Evolutionary conservation across 140 eudicot species (phyloP).

Genomic region (Ambrosia hybrid): DNA sequence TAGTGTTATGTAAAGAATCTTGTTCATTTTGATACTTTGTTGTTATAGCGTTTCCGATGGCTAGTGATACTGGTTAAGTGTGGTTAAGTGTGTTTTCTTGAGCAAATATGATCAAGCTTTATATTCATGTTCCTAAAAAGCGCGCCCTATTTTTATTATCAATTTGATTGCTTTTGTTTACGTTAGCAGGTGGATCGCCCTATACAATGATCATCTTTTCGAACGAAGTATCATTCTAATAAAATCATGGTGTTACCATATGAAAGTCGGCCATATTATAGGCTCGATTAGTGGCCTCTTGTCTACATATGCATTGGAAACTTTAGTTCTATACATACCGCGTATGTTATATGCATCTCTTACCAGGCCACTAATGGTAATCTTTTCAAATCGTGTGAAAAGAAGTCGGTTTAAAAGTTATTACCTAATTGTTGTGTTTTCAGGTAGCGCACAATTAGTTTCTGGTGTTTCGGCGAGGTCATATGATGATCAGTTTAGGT

Average conservation of each 20-base stretch:
- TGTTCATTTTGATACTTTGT: neutral
- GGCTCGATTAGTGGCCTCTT: conserved; percentile 56
- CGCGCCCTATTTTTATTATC: neutral
- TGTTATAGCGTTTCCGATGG: conserved; percentile 30
- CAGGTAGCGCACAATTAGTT: no score
- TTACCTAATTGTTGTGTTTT: neutral
- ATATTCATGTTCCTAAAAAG: neutral
- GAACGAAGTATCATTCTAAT: conserved; percentile 56
- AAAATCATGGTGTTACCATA: conserved; percentile 58
- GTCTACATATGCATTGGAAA: conserved; percentile 65
- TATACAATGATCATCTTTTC: conserved; percentile 51
- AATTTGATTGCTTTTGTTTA: neutral
- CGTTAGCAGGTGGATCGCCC: conserved; percentile 48
- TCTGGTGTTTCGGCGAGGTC: no score
- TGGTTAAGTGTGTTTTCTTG: conserved; percentile 89
- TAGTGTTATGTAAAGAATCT: conserved; percentile 4
- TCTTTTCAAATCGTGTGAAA: neutral
- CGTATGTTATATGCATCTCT: conserved; percentile 37
- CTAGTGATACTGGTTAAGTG: conserved; percentile 93
- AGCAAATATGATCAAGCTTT: conserved; percentile 51
- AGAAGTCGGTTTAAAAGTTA: conserved; percentile 26
- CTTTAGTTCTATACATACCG: conserved; percentile 46
- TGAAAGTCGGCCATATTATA: conserved; percentile 42
- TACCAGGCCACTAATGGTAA: conserved; percentile 53
- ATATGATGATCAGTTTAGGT: no score